phyloP scores from a whole-genome alignment of 2,329 filamentous ascomycete genomes.

The Fusarium staphyleae region DNA sequence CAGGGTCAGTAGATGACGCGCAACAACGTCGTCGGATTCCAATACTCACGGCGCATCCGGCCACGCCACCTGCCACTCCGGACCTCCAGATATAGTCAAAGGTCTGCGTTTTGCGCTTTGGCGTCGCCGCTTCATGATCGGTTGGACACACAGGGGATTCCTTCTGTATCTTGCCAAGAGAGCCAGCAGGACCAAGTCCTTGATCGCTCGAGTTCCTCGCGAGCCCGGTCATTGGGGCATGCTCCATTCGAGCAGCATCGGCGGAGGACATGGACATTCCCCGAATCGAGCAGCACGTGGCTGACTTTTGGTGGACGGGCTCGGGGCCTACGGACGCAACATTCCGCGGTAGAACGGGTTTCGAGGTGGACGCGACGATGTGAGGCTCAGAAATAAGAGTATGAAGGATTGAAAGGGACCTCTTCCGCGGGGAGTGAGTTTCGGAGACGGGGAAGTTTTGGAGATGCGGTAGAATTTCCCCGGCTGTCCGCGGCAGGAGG shows the following conservation, averaged over 20 bases:
- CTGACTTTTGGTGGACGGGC: slow-evolving; percentile 30
- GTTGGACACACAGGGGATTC: slow-evolving; percentile 56
- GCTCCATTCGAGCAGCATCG: slow-evolving; percentile 60
- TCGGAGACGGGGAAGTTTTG: slow-evolving; percentile 33
- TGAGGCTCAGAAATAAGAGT: slow-evolving; percentile 1
- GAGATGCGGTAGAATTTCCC: slow-evolving; percentile 42
- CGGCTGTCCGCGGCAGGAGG: slow-evolving; percentile 38
- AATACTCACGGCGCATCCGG: slow-evolving; percentile 83
- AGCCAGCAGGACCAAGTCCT: slow-evolving; percentile 38
- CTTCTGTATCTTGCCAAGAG: slow-evolving; percentile 36
- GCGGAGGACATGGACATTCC: slow-evolving; percentile 66
- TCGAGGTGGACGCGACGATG: slow-evolving; percentile 13
- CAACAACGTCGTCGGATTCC: neutral
- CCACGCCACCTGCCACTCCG: slow-evolving; percentile 85
- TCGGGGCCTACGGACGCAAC: slow-evolving; percentile 34
- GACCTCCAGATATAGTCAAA: slow-evolving; percentile 85
- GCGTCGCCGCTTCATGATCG: slow-evolving; percentile 55
- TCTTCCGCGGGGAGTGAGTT: slow-evolving; percentile 7
- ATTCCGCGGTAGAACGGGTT: slow-evolving; percentile 32
- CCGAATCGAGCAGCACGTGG: slow-evolving; percentile 34
- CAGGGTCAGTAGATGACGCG: slow-evolving; percentile 14
- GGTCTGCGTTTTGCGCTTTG: slow-evolving; percentile 65
- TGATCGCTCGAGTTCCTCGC: slow-evolving; percentile 47
- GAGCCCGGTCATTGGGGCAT: slow-evolving; percentile 66
- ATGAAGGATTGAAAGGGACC: slow-evolving; percentile 12